These are phyloP conservation scores for Colletotrichum simmondsii DNA, from an alignment of 2,329 filamentous ascomycete genomes.

Conservation along the genomic window DNA sequence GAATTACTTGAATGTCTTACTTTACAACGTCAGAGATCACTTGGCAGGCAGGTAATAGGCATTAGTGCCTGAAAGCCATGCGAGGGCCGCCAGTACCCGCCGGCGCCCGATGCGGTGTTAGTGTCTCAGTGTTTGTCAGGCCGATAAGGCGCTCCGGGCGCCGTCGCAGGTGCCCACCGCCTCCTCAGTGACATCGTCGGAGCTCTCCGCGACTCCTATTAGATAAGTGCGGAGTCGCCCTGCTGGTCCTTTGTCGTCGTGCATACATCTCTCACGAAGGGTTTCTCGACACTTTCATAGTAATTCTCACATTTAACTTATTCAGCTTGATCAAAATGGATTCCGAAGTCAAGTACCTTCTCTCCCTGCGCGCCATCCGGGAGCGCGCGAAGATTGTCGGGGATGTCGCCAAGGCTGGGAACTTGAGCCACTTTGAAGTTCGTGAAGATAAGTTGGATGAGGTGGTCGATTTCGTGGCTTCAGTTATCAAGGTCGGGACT, in stretches of 20 bases:
- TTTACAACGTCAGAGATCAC: not conserved
- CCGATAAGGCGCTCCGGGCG: not conserved
- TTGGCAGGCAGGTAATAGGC: not conserved
- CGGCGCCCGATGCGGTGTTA: not conserved
- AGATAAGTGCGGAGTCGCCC: not conserved
- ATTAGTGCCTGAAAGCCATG: not conserved
- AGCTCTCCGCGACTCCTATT: not conserved
- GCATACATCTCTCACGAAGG: not conserved
- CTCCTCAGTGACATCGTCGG: not conserved
- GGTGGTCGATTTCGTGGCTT: constrained; percentile 54
- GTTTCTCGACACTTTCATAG: not conserved
- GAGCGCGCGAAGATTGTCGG: constrained; percentile 46
- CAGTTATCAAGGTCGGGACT: constrained; percentile 53
- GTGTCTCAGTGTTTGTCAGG: not conserved
- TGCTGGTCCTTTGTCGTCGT: not conserved
- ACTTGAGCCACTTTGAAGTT: constrained; percentile 55
- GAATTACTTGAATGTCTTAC: not conserved
- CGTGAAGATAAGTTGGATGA: constrained; percentile 48
- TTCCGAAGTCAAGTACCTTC: constrained; percentile 45
- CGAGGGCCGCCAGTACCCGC: not conserved
- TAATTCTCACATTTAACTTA: not conserved
- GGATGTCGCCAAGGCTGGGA: constrained; percentile 48
- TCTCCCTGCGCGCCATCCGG: constrained; percentile 48
- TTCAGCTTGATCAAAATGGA: not conserved
- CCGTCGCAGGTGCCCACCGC: not conserved